phyloP scores from a whole-genome alignment of 306 rosid species.

The Cyclanthera cordifolia region DNA sequence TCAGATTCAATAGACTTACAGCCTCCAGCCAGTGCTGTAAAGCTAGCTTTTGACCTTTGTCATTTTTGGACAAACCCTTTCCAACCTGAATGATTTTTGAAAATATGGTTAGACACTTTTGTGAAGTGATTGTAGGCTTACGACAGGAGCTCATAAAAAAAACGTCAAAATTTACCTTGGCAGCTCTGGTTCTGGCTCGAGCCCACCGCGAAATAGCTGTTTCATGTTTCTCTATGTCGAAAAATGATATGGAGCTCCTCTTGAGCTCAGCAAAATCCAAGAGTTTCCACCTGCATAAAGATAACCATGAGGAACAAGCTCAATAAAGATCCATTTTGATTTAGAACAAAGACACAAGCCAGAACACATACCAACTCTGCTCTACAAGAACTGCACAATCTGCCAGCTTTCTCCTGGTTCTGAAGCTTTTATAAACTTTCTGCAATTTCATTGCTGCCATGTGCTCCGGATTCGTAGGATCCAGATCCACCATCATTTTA shows the following conservation, averaged over 20 bases:
- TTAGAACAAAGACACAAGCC: background rate
- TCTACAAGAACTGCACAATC: conserved; percentile 33
- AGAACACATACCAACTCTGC: conserved; percentile 24
- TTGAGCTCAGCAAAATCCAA: conserved; percentile 20
- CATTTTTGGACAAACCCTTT: conserved; percentile 26
- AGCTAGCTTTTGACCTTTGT: conserved; percentile 32
- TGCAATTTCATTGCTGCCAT: conserved; percentile 35
- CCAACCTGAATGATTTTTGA: conserved; percentile 27
- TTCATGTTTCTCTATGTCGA: conserved; percentile 18
- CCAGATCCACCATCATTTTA: background rate
- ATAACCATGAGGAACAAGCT: background rate
- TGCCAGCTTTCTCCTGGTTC: conserved; percentile 31
- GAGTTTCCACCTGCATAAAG: conserved; percentile 14
- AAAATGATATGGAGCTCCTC: conserved; percentile 19
- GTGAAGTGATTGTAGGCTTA: background rate
- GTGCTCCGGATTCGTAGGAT: background rate
- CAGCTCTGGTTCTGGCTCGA: conserved; percentile 20
- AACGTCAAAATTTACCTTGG: conserved; percentile 5
- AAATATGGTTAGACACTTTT: background rate
- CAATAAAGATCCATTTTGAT: background rate
- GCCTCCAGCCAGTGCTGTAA: conserved; percentile 44
- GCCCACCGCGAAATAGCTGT: conserved; percentile 20
- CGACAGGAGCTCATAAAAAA: background rate
- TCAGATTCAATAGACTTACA: conserved; percentile 14
- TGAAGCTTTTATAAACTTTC: conserved; percentile 34